Evolutionary conservation across 352 stramenopile genomes (phyloP), one percentile per base, ranked within the genome.

Genomic region (Globisporangium perplexum): DNA sequence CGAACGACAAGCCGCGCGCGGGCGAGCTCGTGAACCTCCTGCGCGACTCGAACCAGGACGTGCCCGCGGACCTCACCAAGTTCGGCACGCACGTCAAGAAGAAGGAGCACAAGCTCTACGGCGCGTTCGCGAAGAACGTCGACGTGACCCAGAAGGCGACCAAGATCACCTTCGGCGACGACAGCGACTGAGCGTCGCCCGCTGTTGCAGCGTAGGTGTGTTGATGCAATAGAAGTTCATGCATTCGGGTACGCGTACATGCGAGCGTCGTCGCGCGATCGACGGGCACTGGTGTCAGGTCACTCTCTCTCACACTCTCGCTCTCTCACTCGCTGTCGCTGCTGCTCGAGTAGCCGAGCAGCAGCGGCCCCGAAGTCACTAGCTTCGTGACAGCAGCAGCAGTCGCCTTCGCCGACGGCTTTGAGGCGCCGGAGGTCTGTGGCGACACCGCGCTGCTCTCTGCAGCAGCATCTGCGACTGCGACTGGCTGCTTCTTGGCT

Each of bases 21-120:
- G 96, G 96, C 20, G 94, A 98, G 60, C 74, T 99, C 8, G 93
- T 98, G 41, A 97, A 98, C 66, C 72, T 98, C 22, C 84, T 99
- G 72, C 87, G 80, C 55, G 88, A 98, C 55, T 86, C 93, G 47
- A 97, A 96, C 52, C 92, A 98, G 66, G 53, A 80, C 24, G 87
- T 98, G 55, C 96, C 96, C 4, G 81, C 93, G 26, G 95, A 96
- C 46, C 74, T 99, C 35, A 90, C 96, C 65, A 98, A 98, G 67
- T 99, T 99, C 72, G 96, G 96, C 58, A 99, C 96, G 57, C 97
- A 98, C 33, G 98, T 99, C 47, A 99, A 99, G 80, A 99, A 99
- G 83, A 99, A 99, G 89, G 95, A 99, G 71, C 95, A 99, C 87
- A 99, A 99, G 66, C 69, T 99, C 20, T 99, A 99, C 66, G 97